These are phyloP conservation scores for Arthrobotrys sinensis DNA, from an alignment of 2,329 filamentous ascomycete species.

Conservation along the genomic window DNA sequence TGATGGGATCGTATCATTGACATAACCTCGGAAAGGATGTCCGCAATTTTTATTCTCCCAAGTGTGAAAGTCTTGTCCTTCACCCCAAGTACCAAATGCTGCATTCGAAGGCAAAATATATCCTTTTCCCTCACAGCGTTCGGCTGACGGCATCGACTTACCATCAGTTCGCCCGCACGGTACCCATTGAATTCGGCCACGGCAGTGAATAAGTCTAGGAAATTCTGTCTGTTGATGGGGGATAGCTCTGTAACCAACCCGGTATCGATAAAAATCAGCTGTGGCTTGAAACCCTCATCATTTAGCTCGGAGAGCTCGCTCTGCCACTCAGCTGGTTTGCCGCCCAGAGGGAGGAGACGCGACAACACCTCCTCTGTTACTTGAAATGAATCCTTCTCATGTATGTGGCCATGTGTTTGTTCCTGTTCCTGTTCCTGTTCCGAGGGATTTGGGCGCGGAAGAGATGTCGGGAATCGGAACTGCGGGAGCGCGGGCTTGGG, in stretches of 20 bases:
- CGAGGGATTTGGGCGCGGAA: neutral
- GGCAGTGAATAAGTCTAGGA: slow-evolving; percentile 94
- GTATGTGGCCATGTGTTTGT: neutral
- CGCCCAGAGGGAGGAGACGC: slow-evolving; percentile 81
- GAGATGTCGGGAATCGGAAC: slow-evolving; percentile 66
- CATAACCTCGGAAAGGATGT: slow-evolving; percentile 91
- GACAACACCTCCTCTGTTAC: slow-evolving; percentile 89
- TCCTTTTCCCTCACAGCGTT: slow-evolving; percentile 90
- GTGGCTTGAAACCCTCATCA: slow-evolving; percentile 88
- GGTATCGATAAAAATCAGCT: slow-evolving; percentile 97
- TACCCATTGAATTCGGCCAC: slow-evolving; percentile 98
- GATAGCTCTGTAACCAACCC: slow-evolving; percentile 96
- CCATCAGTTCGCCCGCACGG: slow-evolving; percentile 94
- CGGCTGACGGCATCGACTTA: slow-evolving; percentile 92
- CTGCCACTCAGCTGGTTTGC: slow-evolving; percentile 80
- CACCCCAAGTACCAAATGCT: slow-evolving; percentile 91
- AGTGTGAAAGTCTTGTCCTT: slow-evolving; percentile 92
- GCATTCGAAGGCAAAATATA: slow-evolving; percentile 95
- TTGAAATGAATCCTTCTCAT: slow-evolving; percentile 72
- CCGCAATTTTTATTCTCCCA: slow-evolving; percentile 95
- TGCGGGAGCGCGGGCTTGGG: slow-evolving; percentile 76
- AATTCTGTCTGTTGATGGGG: slow-evolving; percentile 86
- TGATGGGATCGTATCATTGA: slow-evolving; percentile 93
- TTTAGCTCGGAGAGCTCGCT: slow-evolving; percentile 83
- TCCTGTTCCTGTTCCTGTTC: slow-evolving; percentile 66